phyloP scores from a whole-genome alignment of 768 basidiomycete genomes.

The Megacollybia marginata region DNA sequence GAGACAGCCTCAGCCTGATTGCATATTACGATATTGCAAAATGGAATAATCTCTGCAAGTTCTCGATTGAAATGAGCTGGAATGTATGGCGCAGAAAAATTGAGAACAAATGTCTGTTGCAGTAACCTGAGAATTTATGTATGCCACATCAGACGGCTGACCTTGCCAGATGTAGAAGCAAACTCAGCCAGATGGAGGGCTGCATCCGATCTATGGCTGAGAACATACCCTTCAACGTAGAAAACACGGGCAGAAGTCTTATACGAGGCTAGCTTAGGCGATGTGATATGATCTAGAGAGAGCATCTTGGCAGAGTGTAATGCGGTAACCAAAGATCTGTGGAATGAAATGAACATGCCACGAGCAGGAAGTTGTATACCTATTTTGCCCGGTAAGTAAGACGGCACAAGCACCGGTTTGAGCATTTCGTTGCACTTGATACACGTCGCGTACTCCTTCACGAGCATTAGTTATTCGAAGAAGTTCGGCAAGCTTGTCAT shows the following conservation, averaged over 20 bases:
- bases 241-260: constrained; percentile 53
- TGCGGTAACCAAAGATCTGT: constrained; percentile 64
- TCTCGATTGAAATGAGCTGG: constrained; percentile 63
- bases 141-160: constrained; percentile 11
- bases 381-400: constrained; percentile 62
- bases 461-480: constrained; percentile 59
- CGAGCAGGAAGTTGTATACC: constrained; percentile 27
- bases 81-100: constrained; percentile 77
- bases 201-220: constrained; percentile 61
- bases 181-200: constrained; percentile 52
- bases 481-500: constrained; percentile 60
- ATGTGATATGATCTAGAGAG: constrained; percentile 48
- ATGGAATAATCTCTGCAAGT: constrained; percentile 57
- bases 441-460: constrained; percentile 60
- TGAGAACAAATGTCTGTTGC: constrained; percentile 53
- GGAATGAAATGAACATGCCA: neutral
- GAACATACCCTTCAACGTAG: constrained; percentile 76
- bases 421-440: constrained; percentile 55
- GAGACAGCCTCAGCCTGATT: constrained; percentile 70
- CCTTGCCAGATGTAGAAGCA: constrained; percentile 51
- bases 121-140: neutral
- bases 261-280: constrained; percentile 45
- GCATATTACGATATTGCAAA: constrained; percentile 64
- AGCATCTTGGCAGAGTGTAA: constrained; percentile 67
- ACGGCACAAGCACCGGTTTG: constrained; percentile 77